Evolutionary conservation across 2,329 filamentous ascomycete genomes (phyloP), one percentile per base, ranked within the genome.

Genomic region (Cyclaneusma minus): DNA sequence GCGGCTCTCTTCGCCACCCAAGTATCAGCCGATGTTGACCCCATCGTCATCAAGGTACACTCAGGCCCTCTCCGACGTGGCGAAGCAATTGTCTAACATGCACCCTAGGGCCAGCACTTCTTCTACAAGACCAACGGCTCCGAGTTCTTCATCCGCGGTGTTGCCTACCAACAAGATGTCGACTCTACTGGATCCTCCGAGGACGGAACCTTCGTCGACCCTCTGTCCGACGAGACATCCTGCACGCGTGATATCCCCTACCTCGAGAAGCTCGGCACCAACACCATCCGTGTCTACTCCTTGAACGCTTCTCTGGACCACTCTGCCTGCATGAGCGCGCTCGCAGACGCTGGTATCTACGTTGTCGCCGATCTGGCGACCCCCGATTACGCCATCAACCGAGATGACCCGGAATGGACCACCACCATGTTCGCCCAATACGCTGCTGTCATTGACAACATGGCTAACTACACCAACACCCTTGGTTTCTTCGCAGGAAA

Each of bases 401-500:
- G 85, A 39, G 65, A 81, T 47, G 54, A 64, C 38, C 78, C 87
- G 11, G 45, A 62, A 34, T 98, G 89, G 89, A 73, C 83, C 49
- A 66, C 73, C 28, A 65, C 67, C 8, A 65, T 94, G 25, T 92
- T 74, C 58, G 50, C 62, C 18, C 81, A 83, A 37, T 98, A 95
- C 64, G 80, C 74, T 31, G 56, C 58, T 16, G 89, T 98, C 34
- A 60, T 98, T 33, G 85, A 95, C 48, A 64, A 68, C 35, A 61
- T 98, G 44, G 62, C 67, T 41, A 64, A 80, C 49, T 95, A 92
- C 65, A 66, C 69, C 54, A 98, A 98, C 58, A 75, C 82, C 27
- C 73, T 98, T 37, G 89, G 89, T 44, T 98, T 95, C 75, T 95
- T 98, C 52, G 87, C 85, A 41, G 89, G 89, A 50, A 98, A 98